phyloP scores from a whole-genome alignment of 2,329 filamentous ascomycete species.

The Talaromyces sp. region DNA sequence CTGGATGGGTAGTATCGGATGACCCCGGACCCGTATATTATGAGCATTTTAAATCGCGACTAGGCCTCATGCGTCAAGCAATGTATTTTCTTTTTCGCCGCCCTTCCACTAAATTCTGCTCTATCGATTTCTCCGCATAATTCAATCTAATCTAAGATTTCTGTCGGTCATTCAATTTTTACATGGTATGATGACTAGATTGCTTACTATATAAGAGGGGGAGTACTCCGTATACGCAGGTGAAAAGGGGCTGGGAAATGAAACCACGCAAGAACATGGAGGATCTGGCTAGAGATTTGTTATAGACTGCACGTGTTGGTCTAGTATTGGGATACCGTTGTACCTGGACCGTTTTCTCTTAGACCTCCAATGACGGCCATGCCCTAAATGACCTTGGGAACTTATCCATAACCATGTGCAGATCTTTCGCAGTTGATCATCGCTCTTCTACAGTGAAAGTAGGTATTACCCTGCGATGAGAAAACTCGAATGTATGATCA shows the following conservation, averaged over 20 bases:
- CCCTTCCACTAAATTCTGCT: neutral
- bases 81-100: neutral
- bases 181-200: neutral
- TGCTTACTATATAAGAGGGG: neutral
- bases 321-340: neutral
- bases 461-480: neutral
- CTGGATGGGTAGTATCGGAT: neutral
- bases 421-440: neutral
- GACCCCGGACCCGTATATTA: constrained; percentile 1
- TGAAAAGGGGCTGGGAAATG: neutral
- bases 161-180: neutral
- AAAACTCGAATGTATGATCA: neutral
- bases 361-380: neutral
- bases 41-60: neutral
- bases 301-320: neutral
- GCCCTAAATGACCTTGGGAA: neutral
- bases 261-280: neutral
- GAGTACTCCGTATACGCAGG: neutral
- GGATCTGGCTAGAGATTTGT: neutral
- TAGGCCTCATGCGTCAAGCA: neutral
- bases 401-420: neutral
- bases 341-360: neutral
- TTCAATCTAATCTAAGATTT: constrained; percentile 1
- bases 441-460: neutral
- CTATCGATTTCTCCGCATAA: neutral